phyloP scores from a whole-genome alignment of 169 alveolate species.

The Plasmodium ovale region DNA sequence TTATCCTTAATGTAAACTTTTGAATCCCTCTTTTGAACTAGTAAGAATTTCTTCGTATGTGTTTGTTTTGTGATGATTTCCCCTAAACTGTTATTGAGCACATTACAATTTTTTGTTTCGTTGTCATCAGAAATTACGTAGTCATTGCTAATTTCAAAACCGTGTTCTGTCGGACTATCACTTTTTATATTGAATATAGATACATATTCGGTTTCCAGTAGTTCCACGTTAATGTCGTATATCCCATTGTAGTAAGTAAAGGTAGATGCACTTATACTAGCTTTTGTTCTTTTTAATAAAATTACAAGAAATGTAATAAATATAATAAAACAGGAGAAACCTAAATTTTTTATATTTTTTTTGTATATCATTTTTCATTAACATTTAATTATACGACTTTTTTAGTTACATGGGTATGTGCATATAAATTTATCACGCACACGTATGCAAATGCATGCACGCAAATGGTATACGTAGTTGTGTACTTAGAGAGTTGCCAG shows the following conservation, averaged over 20 bases:
- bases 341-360: background rate
- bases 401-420: conserved; percentile 22
- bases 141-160: conserved; percentile 40
- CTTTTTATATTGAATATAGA: conserved; percentile 15
- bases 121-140: conserved; percentile 35
- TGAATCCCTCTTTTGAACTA: conserved; percentile 32
- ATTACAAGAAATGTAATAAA: conserved; percentile 16
- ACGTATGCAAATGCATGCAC: background rate
- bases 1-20: conserved; percentile 33
- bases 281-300: conserved; percentile 30
- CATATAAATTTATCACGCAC: background rate
- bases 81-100: conserved; percentile 2
- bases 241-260: conserved; percentile 30
- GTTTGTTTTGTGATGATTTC: conserved; percentile 5
- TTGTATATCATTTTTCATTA: conserved; percentile 32
- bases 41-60: background rate
- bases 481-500: too few relatives aligned
- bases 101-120: conserved; percentile 18
- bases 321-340: conserved; percentile 21
- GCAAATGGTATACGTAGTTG: too few relatives aligned
- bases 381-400: conserved; percentile 12
- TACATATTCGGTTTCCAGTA: conserved; percentile 47
- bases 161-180: background rate
- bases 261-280: conserved; percentile 32
- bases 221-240: conserved; percentile 5